phyloP scores from a whole-genome alignment of 2,329 filamentous ascomycete species.

The Trichoderma pleuroti region DNA sequence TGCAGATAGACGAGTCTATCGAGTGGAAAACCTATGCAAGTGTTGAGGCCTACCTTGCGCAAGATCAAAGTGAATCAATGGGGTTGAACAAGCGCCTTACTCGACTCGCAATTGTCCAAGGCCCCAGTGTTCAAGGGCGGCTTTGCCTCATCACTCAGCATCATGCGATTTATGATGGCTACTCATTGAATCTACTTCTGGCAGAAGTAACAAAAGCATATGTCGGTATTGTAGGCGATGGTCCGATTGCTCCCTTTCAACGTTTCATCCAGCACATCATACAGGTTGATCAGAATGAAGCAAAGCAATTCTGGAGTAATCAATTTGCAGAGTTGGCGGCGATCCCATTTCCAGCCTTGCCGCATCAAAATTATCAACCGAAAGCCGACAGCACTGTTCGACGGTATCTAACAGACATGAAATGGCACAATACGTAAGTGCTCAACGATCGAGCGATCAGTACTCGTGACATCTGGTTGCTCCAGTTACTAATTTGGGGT shows the following conservation, averaged over 20 bases:
- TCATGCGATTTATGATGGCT: conserved; percentile 14
- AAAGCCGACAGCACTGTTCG: conserved; percentile 7
- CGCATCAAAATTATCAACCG: background rate
- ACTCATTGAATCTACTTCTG: conserved; percentile 8
- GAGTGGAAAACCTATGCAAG: background rate
- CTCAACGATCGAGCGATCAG: background rate
- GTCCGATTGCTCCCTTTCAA: background rate
- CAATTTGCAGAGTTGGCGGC: conserved; percentile 11
- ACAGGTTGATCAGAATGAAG: background rate
- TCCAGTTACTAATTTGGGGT: background rate
- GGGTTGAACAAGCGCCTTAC: conserved; percentile 1
- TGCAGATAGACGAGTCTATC: background rate
- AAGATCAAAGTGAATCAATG: conserved; percentile 2
- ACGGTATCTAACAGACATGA: background rate
- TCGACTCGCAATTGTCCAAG: conserved; percentile 6
- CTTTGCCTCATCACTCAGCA: conserved; percentile 9
- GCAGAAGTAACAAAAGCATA: conserved; percentile 6
- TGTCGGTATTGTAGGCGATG: background rate
- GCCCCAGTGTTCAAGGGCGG: background rate
- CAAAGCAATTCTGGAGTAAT: conserved; percentile 3
- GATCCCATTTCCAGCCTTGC: conserved; percentile 3
- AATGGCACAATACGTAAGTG: conserved; percentile 7
- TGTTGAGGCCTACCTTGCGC: background rate
- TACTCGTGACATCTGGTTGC: background rate
- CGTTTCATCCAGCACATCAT: conserved; percentile 1